These are phyloP conservation scores for Suillus clintonianus DNA, from an alignment of 768 basidiomycete species.

Conservation along the genomic window DNA sequence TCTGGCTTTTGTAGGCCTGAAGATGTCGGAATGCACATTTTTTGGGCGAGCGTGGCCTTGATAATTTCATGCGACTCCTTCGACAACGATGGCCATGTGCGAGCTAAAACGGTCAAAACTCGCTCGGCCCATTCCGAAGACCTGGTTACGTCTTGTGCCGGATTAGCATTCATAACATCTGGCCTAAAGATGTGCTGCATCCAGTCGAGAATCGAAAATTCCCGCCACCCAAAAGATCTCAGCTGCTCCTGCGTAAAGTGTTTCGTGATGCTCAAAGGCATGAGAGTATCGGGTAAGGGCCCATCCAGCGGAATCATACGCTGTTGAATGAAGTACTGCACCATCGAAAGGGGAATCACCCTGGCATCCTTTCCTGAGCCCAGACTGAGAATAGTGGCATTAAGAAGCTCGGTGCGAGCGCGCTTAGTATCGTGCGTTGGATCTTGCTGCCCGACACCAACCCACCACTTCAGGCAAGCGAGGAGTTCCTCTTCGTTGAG, in stretches of 20 bases:
- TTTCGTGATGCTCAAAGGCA: conserved; percentile 70
- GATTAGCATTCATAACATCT: conserved; percentile 39
- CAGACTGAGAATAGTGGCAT: conserved; percentile 64
- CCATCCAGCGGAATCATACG: conserved; percentile 72
- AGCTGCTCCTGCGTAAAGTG: conserved; percentile 55
- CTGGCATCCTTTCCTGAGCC: conserved; percentile 45
- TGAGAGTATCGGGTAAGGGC: conserved; percentile 73
- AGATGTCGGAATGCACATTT: conserved; percentile 51
- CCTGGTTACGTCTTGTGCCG: conserved; percentile 60
- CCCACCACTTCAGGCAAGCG: conserved; percentile 91
- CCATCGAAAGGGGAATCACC: conserved; percentile 67
- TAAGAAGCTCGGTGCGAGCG: conserved; percentile 63
- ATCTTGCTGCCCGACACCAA: conserved; percentile 39
- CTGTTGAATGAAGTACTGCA: conserved; percentile 73
- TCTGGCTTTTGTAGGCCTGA: conserved; percentile 69
- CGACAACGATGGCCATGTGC: conserved; percentile 70
- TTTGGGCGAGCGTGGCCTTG: conserved; percentile 41
- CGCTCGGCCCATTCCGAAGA: conserved; percentile 82
- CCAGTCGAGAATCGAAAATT: conserved; percentile 79
- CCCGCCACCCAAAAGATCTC: conserved; percentile 72
- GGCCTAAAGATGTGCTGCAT: conserved; percentile 60
- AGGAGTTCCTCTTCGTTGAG: conserved; percentile 72
- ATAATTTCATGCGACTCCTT: conserved; percentile 46
- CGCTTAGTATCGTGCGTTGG: conserved; percentile 39
- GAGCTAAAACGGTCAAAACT: conserved; percentile 63